Conservation (phyloP, 2,329 filamentous ascomycete genomes). For the Alternaria viburni region DNA sequence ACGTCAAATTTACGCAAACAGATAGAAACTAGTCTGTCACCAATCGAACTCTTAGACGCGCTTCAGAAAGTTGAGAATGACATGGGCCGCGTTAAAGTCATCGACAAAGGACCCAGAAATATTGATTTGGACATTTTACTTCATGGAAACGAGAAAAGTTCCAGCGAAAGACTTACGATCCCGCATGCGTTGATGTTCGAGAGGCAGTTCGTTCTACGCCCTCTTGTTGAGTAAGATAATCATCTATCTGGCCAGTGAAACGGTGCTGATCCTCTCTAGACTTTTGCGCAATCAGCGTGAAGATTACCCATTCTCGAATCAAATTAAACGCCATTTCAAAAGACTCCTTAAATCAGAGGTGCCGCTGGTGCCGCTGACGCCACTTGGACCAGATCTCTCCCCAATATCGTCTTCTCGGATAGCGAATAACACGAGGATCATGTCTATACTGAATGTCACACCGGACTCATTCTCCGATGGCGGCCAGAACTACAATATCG, state of each 20-base stretch:
- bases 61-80: constrained; percentile 83
- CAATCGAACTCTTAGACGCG: constrained; percentile 76
- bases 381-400: constrained; percentile 42
- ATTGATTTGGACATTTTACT: constrained; percentile 93
- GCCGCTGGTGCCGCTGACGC: constrained; percentile 49
- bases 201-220: constrained; percentile 90
- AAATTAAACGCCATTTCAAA: constrained; percentile 42
- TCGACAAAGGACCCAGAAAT: constrained; percentile 93
- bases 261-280: constrained; percentile 22
- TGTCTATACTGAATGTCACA: constrained; percentile 94
- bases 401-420: constrained; percentile 35
- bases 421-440: constrained; percentile 69
- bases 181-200: constrained; percentile 87
- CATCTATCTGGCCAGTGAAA: not conserved
- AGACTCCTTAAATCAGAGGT: constrained; percentile 43
- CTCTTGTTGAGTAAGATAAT: constrained; percentile 74
- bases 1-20: constrained; percentile 47
- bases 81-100: constrained; percentile 79
- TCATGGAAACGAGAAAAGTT: constrained; percentile 71
- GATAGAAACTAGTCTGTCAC: constrained; percentile 80
- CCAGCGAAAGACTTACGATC: constrained; percentile 76
- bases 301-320: constrained; percentile 55
- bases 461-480: constrained; percentile 98
- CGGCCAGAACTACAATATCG: constrained; percentile 59
- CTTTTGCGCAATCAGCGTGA: constrained; percentile 32